Evolutionary conservation across 768 basidiomycete genomes (phyloP), one percentile per base, ranked within the genome.

Genomic region (Tephrocybe sp.): DNA sequence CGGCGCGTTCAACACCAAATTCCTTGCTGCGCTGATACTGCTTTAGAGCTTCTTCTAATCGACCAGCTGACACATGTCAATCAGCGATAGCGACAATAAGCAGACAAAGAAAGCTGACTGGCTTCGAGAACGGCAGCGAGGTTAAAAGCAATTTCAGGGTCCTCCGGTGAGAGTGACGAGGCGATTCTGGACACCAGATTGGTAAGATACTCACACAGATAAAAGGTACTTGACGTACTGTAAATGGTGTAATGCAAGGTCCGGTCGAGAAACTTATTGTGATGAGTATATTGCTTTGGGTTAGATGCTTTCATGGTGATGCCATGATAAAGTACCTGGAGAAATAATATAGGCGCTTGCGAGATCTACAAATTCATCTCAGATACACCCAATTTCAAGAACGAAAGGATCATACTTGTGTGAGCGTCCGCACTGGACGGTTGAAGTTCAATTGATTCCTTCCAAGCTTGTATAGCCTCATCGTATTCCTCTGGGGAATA

Each of bases 101-200:
- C 30, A 46, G 16, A 24, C 27, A 46, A 27, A 31, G 63, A 60
- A 52, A 49, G 76, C 85, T 59, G 58, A 90, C 92, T 82, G 48
- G 92, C 91, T 83, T 94, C 92, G 52, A 93, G 77, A 59, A 94
- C 89, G 37, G 90, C 92, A 43, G 88, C 92, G 51, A 92, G 80
- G 72, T 94, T 94, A 76, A 92, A 94, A 13, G 89, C 85, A 61
- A 93, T 91, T 66, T 94, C 92, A 65, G 88, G 85, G 74, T 94
- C 92, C 66, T 91, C 87, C 38, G 92, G 92, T 51, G 86, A 79
- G 58, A 94, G 78, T n/a, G 84, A 83, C 36, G 83, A 76, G 41
- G 92, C 92, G 64, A 88, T 84, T 58, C 92, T 94, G 42, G 24
- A 69, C 52, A 63, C 62, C 54, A 62, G 65, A 57, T 60, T 63